Base-by-base conservation (phyloP, 306 rosid genomes). In the Medicago lupulina region DNA sequence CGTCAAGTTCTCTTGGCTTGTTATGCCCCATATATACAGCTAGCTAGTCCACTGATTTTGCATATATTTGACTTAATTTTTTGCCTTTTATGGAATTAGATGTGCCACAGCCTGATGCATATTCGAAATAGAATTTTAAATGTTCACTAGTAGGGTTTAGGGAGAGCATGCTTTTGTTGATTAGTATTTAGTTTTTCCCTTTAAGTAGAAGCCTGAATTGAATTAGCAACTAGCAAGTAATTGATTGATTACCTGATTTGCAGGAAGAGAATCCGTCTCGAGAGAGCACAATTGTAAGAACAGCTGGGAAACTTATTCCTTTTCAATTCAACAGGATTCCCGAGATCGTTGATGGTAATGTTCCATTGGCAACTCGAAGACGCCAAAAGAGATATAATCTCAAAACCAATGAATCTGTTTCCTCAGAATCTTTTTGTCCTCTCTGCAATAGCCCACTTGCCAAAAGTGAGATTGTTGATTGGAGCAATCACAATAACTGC, bases 241-340 rank as follows among this genome's bases (percentile, higher is more conserved):
- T 38, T 43, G 11, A 60, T 19, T 50, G 72, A 69, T 63, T 21
- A 34, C 72, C 47, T 25, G 19, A 66, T 76, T 63, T 81, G 19
- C 92, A 94, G 96, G 88, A 86, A 84, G 98, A 94, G 82, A 94
- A 94, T 73, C 96, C 96, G 77, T 92, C 98, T 74, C 91, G 97
- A 59, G 96, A 90, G 78, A 86, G 91, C 83, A 92, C 98, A 12
- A 88, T 94, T 77, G 93, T 94, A 79, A 90, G 97, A 85, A 94
- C 98, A 60, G 97, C 98, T 1, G 95, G 92, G 73, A 94, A 94
- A 88, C 97, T 94, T 59, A 88, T 88, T 73, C 98, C 98, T 17
- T 94, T 94, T 73, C 92, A 87, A 49, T 94, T 94, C 84, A 94
- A 92, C 81, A 79, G 90, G 85, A 88, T 94, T 83, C 96, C 90